Evolutionary conservation across 306 rosid genomes (phyloP).

Genomic region (Dalbergia cultrata): DNA sequence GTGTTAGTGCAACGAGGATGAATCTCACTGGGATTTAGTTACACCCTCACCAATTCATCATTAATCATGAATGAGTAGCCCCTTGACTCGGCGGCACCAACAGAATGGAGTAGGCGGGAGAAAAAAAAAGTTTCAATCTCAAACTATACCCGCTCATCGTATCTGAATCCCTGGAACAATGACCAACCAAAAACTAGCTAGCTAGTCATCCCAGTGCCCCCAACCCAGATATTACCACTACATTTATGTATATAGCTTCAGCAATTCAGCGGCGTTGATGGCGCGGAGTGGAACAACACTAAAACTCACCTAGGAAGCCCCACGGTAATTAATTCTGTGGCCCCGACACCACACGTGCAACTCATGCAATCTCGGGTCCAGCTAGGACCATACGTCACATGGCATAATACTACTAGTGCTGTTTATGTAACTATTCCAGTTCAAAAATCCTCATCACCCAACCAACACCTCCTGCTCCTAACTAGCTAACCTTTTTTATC

Average conservation of each 20-base stretch:
- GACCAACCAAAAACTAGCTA: no score
- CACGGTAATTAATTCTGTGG: slow-evolving; percentile 14
- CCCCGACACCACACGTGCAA: slow-evolving; percentile 51
- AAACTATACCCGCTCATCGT: no score
- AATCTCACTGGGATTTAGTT: no score
- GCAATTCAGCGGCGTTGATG: slow-evolving; percentile 34
- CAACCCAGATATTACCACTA: no score
- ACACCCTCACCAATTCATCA: background rate
- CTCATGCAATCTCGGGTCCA: background rate
- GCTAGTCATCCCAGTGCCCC: no score
- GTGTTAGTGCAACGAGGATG: background rate
- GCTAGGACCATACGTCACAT: background rate
- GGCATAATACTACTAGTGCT: background rate
- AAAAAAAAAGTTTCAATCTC: no score
- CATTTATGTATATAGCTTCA: no score
- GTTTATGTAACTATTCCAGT: no score
- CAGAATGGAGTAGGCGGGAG: background rate
- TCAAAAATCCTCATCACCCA: background rate
- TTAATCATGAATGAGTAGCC: background rate
- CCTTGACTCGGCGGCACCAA: background rate
- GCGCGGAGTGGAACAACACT: slow-evolving; percentile 6
- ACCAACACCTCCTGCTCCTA: background rate
- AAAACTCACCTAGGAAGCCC: background rate
- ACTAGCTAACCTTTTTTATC: background rate
- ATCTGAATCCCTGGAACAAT: no score